Evolutionary conservation across 208 protist genomes (phyloP), one percentile per base, ranked within the genome.

Genomic region (Hexamita inflata): DNA sequence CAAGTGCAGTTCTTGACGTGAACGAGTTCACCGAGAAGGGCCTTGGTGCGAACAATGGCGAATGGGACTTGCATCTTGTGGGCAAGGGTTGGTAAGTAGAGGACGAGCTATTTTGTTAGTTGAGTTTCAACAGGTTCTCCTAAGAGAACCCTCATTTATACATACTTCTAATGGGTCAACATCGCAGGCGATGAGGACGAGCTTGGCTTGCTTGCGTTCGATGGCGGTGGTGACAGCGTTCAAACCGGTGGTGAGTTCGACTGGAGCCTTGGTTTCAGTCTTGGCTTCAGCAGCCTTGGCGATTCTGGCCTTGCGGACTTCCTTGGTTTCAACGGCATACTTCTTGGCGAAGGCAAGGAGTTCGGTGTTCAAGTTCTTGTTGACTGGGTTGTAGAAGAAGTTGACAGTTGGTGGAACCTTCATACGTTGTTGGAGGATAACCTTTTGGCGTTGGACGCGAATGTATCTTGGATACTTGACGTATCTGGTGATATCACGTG

Each of bases 151-250:
- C 58, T 40, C 40, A 83, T 76, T 64, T 53, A 34, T 30, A 61
- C 78, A 59, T 70, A 89, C 82, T 88, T 99, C 96, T 77, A 99
- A 89, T 74, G 96, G 96, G 82, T 97, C 94, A 78, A 99, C 95
- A 86, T 99, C 96, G 89, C 97, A 92, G 59, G 96, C 95, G 77
- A 99, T 98, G 74, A 98, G 86, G 75, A 99, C 96, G 35, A 99
- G 84, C 80, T 91, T 90, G 38, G 95, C 96, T 80, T 94, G 93
- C 88, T 97, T 97, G 81, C 89, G 88, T 89, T 98, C 95, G 76
- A 98, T 90, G 30, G 94, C 84, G 73, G 85, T 86, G 61, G 92
- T 95, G 80, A 99, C 90, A 84, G 96, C 86, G 89, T 98, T 96
- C 73, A 99, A 83, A 73, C 96, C 96, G 77, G 80, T 94, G 77